Base-by-base conservation (phyloP, 2,329 filamentous ascomycete species). In the Fusarium sp. region DNA sequence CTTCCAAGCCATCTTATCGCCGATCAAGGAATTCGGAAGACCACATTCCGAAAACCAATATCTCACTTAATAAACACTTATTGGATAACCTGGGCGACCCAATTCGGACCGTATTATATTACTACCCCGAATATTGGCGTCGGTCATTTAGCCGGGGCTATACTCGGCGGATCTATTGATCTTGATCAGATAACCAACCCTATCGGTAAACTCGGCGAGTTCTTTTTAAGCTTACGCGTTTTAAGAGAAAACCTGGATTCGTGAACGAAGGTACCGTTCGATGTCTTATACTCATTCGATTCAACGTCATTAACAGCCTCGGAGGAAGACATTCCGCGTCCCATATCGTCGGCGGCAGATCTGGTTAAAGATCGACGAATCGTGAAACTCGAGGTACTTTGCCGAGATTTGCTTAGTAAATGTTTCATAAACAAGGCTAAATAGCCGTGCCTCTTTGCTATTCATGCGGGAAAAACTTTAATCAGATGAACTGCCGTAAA, bases 11-110 rank as follows among this genome's bases (percentile, higher is more conserved):
- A 36, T 45, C 20, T 47, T 45, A 41, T 47, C 63, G 52, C 65
- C 15, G 42, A 68, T 68, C 63, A 22, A 61, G 65, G 18, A 67
- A 68, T 39, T 61, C 65, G 65, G 65, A 68, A 66, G 45, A 22
- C 39, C 18, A 68, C 45, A 68, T 47, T 68, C 65, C 65, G 65
- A 41, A n/a, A 13, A 35, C 18, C 52, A 41, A 36, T 36, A 31
- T 41, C 14, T 47, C 39, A 42, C 18, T 51, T 36, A n/a, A n/a
- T 22, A 6, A 17, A 13, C 20, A 58, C 4, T 17, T 7, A 44
- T 57, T 57, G 5, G 38, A 28, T 5, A 41, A 22, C 4, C 13
- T 41, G 61, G 61, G 57, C 18, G 35, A 26, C 39, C 61, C 36
- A 48, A 66, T 22, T 48, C 22, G 60, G 61, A 42, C 11, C 15